Base-by-base conservation (phyloP, 768 basidiomycete species). In the Pulveroboletus sp. region DNA sequence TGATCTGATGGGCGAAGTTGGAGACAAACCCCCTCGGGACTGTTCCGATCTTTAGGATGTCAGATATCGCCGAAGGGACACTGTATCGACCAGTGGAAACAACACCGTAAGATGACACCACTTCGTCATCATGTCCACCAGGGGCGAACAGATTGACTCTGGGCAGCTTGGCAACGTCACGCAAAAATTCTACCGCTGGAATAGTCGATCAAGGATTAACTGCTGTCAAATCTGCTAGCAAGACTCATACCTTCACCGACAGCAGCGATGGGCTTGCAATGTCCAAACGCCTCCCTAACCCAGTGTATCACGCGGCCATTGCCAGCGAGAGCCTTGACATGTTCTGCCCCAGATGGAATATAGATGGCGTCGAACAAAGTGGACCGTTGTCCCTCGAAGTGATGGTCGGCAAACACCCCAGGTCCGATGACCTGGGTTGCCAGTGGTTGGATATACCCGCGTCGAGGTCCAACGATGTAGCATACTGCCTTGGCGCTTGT, bases 361-460 rank as follows among this genome's bases (percentile, higher is more conserved):
- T 87, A 76, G 53, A 93, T 53, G 0, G 89, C 88, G 63, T 94
- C 93, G 60, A 89, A 95, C 65, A 86, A 61, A 0, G 89, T 93
- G 30, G 88, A 89, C 41, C 92, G 77, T 60, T 84, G 86, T 1
- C 83, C 80, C 61, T 90, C 87, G 51, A 80, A 85, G 51, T 83
- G 76, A 70, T 91, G 81, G 71, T 93, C 79, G 36, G 81, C 76
- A 63, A 73, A 60, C 45, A 80, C 59, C 52, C 73, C 58, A 51
- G 58, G 50, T 9, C 59, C 62, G 12, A 52, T 35, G 10, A 42
- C 63, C 61, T 53, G 61, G 34, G 52, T 71, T 0, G 68, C 64
- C 43, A 71, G 57, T 6, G 74, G 54, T 30, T 54, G 60, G 37
- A 71, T 68, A 11, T 79, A 68, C 56, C 79, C 75, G 8, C 82